Evolutionary conservation across 78 protist genomes (phyloP).

Genomic region (Isochrysis galbana): DNA sequence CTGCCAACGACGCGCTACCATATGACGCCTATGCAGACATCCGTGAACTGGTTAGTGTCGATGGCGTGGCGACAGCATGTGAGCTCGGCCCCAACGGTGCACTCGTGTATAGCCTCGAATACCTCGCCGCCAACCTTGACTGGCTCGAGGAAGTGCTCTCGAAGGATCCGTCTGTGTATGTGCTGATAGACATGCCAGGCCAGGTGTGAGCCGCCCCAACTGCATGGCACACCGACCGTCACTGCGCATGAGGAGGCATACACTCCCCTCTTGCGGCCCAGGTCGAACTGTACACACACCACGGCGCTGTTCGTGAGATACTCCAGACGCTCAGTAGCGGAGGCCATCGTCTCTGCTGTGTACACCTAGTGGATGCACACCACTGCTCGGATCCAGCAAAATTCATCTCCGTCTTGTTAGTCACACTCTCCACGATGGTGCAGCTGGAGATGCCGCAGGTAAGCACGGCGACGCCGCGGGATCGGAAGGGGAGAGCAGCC

Average conservation of each 20-base stretch:
- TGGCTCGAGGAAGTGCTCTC: slow-evolving; percentile 84
- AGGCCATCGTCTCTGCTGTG: slow-evolving; percentile 30
- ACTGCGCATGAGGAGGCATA: too few species aligned
- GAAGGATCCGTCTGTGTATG: slow-evolving; percentile 42
- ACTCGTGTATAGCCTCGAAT: slow-evolving; percentile 86
- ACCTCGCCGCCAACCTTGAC: slow-evolving; percentile 80
- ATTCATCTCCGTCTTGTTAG: slow-evolving; percentile 82
- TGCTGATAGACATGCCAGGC: slow-evolving; percentile 96
- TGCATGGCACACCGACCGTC: too few species aligned
- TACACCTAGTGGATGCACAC: slow-evolving; percentile 83
- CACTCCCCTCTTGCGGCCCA: too few species aligned
- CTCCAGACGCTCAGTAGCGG: slow-evolving; percentile 34
- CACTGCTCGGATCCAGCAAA: slow-evolving; percentile 85
- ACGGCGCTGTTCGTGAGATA: slow-evolving; percentile 70
- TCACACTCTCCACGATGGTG: slow-evolving; percentile 83
- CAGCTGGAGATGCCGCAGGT: slow-evolving; percentile 53
- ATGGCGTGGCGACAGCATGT: slow-evolving; percentile 66
- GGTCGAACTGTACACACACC: slow-evolving; percentile 95
- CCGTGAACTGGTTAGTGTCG: slow-evolving; percentile 63
- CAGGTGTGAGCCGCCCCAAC: too few species aligned
- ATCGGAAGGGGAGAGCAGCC: too few species aligned
- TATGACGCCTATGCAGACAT: slow-evolving; percentile 69
- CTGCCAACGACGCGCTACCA: slow-evolving; percentile 89
- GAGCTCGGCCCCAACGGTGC: slow-evolving; percentile 97
- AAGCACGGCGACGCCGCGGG: too few species aligned